Conservation (phyloP, 2,329 filamentous ascomycete genomes). For the Claviceps paspali region DNA sequence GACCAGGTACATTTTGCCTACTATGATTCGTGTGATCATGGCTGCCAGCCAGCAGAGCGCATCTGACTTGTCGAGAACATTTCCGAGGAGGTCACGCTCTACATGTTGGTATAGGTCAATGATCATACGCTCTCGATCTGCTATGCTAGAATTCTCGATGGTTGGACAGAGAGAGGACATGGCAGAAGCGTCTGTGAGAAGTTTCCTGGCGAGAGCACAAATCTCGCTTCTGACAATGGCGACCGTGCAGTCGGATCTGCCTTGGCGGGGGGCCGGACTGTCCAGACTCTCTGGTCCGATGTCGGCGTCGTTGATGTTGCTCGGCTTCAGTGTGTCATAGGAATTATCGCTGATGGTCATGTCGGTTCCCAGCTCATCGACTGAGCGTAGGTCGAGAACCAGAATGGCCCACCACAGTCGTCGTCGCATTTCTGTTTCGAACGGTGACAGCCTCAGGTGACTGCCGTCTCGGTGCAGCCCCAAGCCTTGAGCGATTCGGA, state of each 20-base stretch:
- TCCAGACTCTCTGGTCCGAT: slow-evolving; percentile 31
- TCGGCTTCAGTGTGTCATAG: slow-evolving; percentile 33
- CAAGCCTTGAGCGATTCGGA: slow-evolving; percentile 44
- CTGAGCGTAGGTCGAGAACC: slow-evolving; percentile 37
- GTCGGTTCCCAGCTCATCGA: slow-evolving; percentile 37
- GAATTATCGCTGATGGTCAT: slow-evolving; percentile 24
- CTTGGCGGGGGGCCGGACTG: slow-evolving; percentile 29
- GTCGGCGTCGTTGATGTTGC: slow-evolving; percentile 35
- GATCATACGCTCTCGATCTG: slow-evolving; percentile 29
- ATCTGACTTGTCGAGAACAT: slow-evolving; percentile 32
- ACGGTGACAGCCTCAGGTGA: slow-evolving; percentile 35
- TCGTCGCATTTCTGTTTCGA: slow-evolving; percentile 44
- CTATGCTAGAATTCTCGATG: slow-evolving; percentile 15
- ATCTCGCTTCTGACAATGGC: slow-evolving; percentile 37
- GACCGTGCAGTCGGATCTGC: slow-evolving; percentile 36
- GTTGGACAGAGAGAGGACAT: slow-evolving; percentile 17
- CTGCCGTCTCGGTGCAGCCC: slow-evolving; percentile 43
- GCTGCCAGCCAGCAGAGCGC: slow-evolving; percentile 53
- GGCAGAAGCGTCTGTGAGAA: slow-evolving; percentile 20
- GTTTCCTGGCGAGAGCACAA: slow-evolving; percentile 21
- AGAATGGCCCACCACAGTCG: slow-evolving; percentile 48
- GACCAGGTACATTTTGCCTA: slow-evolving; percentile 65
- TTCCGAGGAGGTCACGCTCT: slow-evolving; percentile 36
- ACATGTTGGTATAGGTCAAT: slow-evolving; percentile 37
- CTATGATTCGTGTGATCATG: slow-evolving; percentile 53